Evolutionary conservation across 305 asterid genomes (phyloP), one percentile per base, ranked within the genome.

Genomic region (Fraxinus sp.): DNA sequence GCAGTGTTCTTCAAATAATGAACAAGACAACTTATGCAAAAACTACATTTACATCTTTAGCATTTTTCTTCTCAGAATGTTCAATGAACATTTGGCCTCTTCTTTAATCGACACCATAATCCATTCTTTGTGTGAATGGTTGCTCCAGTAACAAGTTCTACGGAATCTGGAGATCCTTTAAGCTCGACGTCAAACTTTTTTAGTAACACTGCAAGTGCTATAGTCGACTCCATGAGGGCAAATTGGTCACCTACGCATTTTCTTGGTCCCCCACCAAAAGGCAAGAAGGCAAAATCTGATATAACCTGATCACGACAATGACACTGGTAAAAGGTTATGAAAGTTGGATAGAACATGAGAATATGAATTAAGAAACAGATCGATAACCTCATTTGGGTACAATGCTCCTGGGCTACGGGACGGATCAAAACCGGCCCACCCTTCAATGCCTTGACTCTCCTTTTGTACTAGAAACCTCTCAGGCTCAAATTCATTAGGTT

Each of bases 401-500:
- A 96, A 73, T 74, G 99, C 98, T 82, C 99, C 98, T 18, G 93
- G 98, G 90, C 98, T 94, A 80, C 98, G 91, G 18, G 92, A 84
- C 16, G 99, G 99, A 90, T 96, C 98, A 85, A 93, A 94, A 83
- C 98, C 99, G 62, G 92, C 92, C 98, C 99, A 96, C 28, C 98
- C 97, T 77, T 96, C 96, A 81, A 92, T 80, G 73, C 82, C 91
- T 83, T 87, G 79, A 84, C 92, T 90, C 78, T 81, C 83, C 88
- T 85, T 96, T 78, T 84, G 88, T 82, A 78, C 85, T 79, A 77
- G 89, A 87, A 94, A 96, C 86, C 98, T 92, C 91, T 96, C 97
- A 0, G 99, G 99, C 88, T 93, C 96, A 84, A 96, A 96, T 80
- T 92, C 96, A 57, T 93, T 57, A 11, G 99, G 95, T 77, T 89